Percentiles rank a stretch among this genome's conserved stretches.
phyloP scores from a whole-genome alignment of 2,329 filamentous ascomycete species.

The Achaetomium macrosporum region DNA sequence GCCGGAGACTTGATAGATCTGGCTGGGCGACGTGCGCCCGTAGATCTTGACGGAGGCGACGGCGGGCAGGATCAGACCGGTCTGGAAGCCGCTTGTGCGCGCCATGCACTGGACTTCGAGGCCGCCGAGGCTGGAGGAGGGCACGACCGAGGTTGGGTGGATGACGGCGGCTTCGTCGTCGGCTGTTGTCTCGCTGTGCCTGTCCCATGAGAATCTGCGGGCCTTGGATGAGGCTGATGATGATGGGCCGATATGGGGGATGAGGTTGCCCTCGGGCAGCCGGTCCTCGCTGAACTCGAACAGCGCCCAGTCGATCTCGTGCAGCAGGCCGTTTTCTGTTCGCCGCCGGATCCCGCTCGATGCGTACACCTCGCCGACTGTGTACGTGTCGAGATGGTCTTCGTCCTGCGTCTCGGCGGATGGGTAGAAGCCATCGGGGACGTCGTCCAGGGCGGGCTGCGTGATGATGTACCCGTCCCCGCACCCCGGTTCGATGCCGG shows the following conservation, averaged over 20 bases:
- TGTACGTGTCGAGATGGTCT: conserved; percentile 77
- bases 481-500: conserved; percentile 67
- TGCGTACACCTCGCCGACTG: conserved; percentile 78
- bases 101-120: conserved; percentile 82
- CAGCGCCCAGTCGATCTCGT: conserved; percentile 94
- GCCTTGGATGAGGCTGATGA: background rate
- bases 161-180: conserved; percentile 27
- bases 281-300: conserved; percentile 72
- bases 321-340: conserved; percentile 62
- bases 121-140: conserved; percentile 59
- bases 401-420: conserved; percentile 63
- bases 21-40: conserved; percentile 73
- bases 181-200: background rate
- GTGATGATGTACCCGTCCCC: conserved; percentile 77
- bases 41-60: conserved; percentile 84
- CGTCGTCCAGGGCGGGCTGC: conserved; percentile 85
- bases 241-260: conserved; percentile 38
- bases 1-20: conserved; percentile 38
- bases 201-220: conserved; percentile 2
- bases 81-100: conserved; percentile 77
- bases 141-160: conserved; percentile 54
- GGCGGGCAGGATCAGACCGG: conserved; percentile 68
- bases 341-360: conserved; percentile 83
- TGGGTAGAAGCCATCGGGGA: conserved; percentile 77
- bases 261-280: conserved; percentile 64